A percentile compares a stretch with the other conserved stretches of the same genome.
Conservation (phyloP, 108 stramenopile genomes). For the Craspedostauros australis region DNA sequence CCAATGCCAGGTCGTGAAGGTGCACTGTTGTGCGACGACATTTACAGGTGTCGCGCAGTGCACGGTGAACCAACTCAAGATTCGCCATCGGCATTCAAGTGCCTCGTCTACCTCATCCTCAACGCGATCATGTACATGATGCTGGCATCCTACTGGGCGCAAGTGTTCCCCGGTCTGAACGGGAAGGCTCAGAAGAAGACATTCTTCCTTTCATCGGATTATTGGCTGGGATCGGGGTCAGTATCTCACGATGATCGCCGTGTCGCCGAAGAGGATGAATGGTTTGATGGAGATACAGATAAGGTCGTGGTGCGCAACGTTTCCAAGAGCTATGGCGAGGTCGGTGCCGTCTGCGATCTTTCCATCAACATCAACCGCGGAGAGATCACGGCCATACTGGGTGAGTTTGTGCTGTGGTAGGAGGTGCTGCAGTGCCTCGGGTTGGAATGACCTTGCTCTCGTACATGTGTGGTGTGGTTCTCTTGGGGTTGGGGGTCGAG, state of each 20-base stretch:
- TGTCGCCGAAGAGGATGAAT: not conserved
- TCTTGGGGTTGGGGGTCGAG: no score
- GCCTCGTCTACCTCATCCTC: constrained; percentile 28
- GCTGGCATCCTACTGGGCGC: constrained; percentile 34
- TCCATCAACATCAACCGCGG: constrained; percentile 30
- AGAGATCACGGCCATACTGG: constrained; percentile 48
- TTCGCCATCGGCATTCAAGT: no score
- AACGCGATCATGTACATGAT: constrained; percentile 34
- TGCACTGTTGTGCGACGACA: no score
- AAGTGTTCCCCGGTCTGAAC: constrained; percentile 34
- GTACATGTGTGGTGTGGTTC: no score
- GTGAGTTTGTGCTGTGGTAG: no score
- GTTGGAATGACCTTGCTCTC: no score
- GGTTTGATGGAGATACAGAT: no score
- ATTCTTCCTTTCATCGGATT: constrained; percentile 29
- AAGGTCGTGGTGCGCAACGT: constrained; percentile 29
- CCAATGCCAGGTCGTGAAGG: no score
- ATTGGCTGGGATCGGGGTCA: constrained; percentile 20
- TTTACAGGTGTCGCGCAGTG: no score
- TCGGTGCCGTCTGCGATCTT: constrained; percentile 43
- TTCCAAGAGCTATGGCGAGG: constrained; percentile 38
- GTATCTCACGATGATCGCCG: not conserved
- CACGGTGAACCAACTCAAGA: no score
- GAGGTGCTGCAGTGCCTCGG: no score
- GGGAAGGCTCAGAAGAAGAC: constrained; percentile 37